Evolutionary conservation across 2,329 filamentous ascomycete genomes (phyloP).

Genomic region (Penicillium sp.): DNA sequence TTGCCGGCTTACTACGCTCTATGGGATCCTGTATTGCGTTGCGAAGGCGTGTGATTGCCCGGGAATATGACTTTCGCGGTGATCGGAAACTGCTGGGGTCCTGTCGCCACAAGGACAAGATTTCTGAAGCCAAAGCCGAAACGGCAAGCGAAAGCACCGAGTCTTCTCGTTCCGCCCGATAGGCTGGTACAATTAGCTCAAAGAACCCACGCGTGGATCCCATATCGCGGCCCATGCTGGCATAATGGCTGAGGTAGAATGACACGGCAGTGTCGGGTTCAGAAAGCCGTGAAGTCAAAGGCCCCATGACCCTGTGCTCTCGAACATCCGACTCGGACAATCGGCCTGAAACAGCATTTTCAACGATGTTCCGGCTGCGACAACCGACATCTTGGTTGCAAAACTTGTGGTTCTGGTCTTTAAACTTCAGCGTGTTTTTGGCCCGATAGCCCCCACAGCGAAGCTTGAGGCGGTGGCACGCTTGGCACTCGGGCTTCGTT

Average conservation of each 20-base stretch:
- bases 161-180: not conserved
- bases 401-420: too few relatives aligned
- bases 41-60: not conserved
- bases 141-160: not conserved
- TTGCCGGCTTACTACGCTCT: not conserved
- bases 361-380: too few relatives aligned
- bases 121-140: not conserved
- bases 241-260: conserved; percentile 6
- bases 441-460: too few relatives aligned
- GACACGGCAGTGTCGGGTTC: conserved; percentile 5
- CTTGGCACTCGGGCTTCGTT: not conserved
- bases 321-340: too few relatives aligned
- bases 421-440: too few relatives aligned
- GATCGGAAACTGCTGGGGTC: not conserved
- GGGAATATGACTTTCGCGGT: not conserved
- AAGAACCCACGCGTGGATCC: conserved; percentile 20
- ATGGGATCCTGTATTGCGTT: not conserved
- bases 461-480: too few relatives aligned
- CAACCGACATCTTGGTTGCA: too few relatives aligned
- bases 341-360: too few relatives aligned
- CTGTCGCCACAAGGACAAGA: not conserved
- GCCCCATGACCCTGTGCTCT: too few relatives aligned
- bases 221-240: conserved; percentile 7
- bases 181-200: not conserved
- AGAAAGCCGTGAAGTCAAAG: too few relatives aligned